phyloP scores from a whole-genome alignment of 2,329 filamentous ascomycete species.

The Cordyceps fumosorosea region DNA sequence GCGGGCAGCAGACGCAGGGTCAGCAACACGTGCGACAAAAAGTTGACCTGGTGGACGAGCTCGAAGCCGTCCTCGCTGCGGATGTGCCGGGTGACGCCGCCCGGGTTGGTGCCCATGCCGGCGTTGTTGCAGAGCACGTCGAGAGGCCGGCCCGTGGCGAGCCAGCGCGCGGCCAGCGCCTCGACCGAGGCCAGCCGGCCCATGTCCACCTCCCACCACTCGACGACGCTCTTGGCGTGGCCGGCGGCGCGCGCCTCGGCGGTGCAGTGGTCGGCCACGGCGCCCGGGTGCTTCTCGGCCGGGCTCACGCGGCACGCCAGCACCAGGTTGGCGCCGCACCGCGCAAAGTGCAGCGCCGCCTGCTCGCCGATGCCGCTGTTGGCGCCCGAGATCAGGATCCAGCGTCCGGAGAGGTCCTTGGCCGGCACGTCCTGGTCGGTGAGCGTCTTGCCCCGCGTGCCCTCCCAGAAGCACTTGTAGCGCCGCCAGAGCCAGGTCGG shows the following conservation, averaged over 20 bases:
- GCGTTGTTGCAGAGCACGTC: conserved; percentile 27
- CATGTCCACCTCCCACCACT: conserved; percentile 24
- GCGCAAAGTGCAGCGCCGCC: conserved; percentile 20
- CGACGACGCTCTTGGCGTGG: conserved; percentile 16
- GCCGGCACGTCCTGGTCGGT: conserved; percentile 8
- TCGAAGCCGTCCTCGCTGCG: conserved; percentile 25
- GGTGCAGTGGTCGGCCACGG: conserved; percentile 19
- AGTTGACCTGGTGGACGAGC: conserved; percentile 26
- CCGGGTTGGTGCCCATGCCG: conserved; percentile 18
- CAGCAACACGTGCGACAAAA: conserved; percentile 25
- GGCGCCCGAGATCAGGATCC: conserved; percentile 15
- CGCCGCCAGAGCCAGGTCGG: conserved; percentile 12
- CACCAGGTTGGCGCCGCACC: conserved; percentile 22
- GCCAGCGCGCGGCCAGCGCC: conserved; percentile 21
- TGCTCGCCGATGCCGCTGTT: conserved; percentile 23
- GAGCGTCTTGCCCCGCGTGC: conserved; percentile 8
- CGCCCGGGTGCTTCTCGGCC: conserved; percentile 19
- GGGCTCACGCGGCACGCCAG: conserved; percentile 22
- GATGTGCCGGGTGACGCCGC: conserved; percentile 8
- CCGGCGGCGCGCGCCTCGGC: conserved; percentile 9
- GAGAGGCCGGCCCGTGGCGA: conserved; percentile 19
- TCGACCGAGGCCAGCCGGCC: conserved; percentile 20
- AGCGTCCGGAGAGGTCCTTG: conserved; percentile 13
- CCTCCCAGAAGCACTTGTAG: conserved; percentile 8
- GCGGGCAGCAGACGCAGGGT: conserved; percentile 23